phyloP scores from a whole-genome alignment of 805 yeast genomes.

The Ogataea wickerhamii region DNA sequence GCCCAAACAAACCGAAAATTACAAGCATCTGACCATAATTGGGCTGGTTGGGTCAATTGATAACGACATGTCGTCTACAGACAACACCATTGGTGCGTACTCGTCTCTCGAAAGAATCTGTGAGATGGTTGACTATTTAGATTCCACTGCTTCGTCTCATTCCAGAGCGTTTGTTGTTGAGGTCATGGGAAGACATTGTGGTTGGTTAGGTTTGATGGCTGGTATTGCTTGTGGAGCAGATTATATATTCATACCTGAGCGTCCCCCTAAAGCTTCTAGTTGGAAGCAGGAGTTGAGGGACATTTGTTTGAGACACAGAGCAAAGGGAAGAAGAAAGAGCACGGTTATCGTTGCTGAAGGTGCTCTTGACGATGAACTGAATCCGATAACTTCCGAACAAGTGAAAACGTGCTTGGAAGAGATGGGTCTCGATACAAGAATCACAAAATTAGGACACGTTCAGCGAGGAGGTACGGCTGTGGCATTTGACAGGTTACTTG shows the following conservation, averaged over 20 bases:
- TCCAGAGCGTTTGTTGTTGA: slow-evolving; percentile 97
- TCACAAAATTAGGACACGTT: slow-evolving; percentile 94
- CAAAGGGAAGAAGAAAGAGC: slow-evolving; percentile 87
- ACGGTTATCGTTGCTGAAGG: slow-evolving; percentile 98
- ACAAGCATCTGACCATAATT: slow-evolving; percentile 75
- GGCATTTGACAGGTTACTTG: slow-evolving; percentile 86
- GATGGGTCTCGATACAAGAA: slow-evolving; percentile 88
- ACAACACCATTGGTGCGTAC: slow-evolving; percentile 94
- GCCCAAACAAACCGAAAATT: slow-evolving; percentile 52
- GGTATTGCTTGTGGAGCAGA: slow-evolving; percentile 97
- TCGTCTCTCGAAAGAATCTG: slow-evolving; percentile 91
- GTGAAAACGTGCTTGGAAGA: slow-evolving; percentile 81
- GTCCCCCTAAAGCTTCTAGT: slow-evolving; percentile 67
- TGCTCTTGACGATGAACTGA: slow-evolving; percentile 78
- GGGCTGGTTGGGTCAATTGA: slow-evolving; percentile 97
- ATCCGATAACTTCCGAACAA: slow-evolving; percentile 74
- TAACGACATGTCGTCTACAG: slow-evolving; percentile 97
- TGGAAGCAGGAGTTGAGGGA: slow-evolving; percentile 82
- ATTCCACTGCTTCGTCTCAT: slow-evolving; percentile 96
- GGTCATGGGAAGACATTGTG: slow-evolving; percentile 99
- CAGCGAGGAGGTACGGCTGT: slow-evolving; percentile 99
- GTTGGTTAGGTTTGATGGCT: slow-evolving; percentile 97
- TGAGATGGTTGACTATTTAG: slow-evolving; percentile 92
- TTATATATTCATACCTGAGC: slow-evolving; percentile 89
- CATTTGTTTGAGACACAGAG: slow-evolving; percentile 75